Conservation (phyloP, 768 basidiomycete genomes). For the Serendipita indica region DNA sequence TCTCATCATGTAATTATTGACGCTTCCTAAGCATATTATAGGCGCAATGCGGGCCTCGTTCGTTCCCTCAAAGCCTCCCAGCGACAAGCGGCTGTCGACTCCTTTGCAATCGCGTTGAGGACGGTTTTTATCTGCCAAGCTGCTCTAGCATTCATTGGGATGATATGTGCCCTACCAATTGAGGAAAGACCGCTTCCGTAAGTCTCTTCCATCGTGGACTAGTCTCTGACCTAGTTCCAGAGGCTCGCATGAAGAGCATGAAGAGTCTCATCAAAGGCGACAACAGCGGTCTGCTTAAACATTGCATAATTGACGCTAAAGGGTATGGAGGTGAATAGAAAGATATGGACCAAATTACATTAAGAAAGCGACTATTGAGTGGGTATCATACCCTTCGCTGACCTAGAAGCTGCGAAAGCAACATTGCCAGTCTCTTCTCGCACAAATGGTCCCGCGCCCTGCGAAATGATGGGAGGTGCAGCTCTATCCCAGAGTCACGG, state of each 20-base stretch:
- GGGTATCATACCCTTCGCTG: no score
- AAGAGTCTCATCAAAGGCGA: constrained; percentile 29
- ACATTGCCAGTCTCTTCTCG: no score
- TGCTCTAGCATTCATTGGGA: constrained; percentile 46
- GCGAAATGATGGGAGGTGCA: no score
- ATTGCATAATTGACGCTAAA: no score
- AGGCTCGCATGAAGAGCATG: constrained; percentile 48
- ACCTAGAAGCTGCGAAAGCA: no score
- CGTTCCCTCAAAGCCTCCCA: constrained; percentile 41
- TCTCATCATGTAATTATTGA: background rate
- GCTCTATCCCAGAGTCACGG: no score
- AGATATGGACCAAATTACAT: no score
- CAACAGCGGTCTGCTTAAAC: no score
- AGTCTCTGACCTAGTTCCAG: constrained; percentile 24
- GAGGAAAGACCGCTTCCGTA: constrained; percentile 51
- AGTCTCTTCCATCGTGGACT: constrained; percentile 15
- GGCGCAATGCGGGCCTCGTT: constrained; percentile 49
- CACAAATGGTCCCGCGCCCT: no score
- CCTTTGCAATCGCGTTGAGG: constrained; percentile 65
- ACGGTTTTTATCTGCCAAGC: constrained; percentile 73
- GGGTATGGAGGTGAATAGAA: no score
- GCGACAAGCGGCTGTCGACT: constrained; percentile 49
- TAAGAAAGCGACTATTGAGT: no score
- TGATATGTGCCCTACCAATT: constrained; percentile 58
- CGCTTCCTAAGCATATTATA: background rate